These are phyloP conservation scores for Pichia sp. DNA, from an alignment of 1,139 yeast species.

Conservation along the genomic window DNA sequence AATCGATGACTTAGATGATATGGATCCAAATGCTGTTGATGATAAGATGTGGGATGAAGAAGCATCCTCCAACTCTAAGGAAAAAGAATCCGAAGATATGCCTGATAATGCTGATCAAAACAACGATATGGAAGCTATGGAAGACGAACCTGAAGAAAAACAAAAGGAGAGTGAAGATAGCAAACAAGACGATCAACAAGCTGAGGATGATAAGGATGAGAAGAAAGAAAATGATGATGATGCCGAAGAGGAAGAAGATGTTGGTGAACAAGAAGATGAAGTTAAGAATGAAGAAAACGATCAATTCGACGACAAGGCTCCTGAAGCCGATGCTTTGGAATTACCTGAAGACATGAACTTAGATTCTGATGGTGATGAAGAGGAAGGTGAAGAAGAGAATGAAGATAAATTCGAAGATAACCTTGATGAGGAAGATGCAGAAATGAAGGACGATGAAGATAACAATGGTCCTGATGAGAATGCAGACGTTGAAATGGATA, in stretches of 20 bases:
- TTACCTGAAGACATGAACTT: slow-evolving; percentile 85
- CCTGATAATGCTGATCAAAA: slow-evolving; percentile 55
- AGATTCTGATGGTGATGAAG: slow-evolving; percentile 67
- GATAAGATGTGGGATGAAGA: slow-evolving; percentile 99
- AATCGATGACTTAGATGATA: slow-evolving; percentile 83
- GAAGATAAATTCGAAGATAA: slow-evolving; percentile 31
- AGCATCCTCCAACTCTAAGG: slow-evolving; percentile 69
- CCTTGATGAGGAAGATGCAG: slow-evolving; percentile 22
- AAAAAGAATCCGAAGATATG: slow-evolving; percentile 67
- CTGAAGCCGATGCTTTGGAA: slow-evolving; percentile 78
- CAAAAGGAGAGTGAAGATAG: slow-evolving; percentile 33
- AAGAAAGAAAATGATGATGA: slow-evolving; percentile 39
- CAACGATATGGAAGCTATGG: slow-evolving; percentile 66
- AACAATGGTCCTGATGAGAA: slow-evolving; percentile 26
- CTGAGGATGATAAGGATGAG: slow-evolving; percentile 38
- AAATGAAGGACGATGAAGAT: slow-evolving; percentile 34
- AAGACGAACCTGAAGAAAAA: slow-evolving; percentile 41
- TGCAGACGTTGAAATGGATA: slow-evolving; percentile 33
- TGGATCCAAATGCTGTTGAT: slow-evolving; percentile 94
- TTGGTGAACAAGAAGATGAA: slow-evolving; percentile 78
- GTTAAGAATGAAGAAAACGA: slow-evolving; percentile 72
- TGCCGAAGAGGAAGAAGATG: slow-evolving; percentile 57
- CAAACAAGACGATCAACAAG: slow-evolving; percentile 40
- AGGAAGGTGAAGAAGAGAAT: slow-evolving; percentile 39
- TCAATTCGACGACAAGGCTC: slow-evolving; percentile 67